These are phyloP conservation scores for Sabuloglossum arenarium DNA, from an alignment of 495 filamentous ascomycete species.

Conservation along the genomic window DNA sequence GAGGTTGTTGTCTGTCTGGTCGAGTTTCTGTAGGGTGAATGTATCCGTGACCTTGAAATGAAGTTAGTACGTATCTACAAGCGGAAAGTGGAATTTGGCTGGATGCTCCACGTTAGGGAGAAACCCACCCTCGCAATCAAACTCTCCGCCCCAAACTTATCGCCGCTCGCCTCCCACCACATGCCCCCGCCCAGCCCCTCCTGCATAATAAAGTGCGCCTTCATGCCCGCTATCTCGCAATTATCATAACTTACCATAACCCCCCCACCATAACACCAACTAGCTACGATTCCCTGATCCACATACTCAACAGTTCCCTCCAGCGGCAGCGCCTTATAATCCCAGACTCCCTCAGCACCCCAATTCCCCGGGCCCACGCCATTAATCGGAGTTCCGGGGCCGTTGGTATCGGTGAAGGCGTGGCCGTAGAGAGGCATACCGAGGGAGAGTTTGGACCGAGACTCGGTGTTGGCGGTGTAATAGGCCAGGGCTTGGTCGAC, in stretches of 20 bases:
- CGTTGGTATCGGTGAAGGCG: constrained; percentile 48
- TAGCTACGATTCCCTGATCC: constrained; percentile 33
- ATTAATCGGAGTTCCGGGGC: constrained; percentile 47
- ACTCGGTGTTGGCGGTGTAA: constrained; percentile 39
- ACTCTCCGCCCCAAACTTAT: constrained; percentile 31
- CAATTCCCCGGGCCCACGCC: constrained; percentile 29
- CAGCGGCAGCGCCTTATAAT: constrained; percentile 41
- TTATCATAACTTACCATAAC: constrained; percentile 66
- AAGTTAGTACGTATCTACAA: no score
- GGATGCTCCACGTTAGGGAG: not conserved
- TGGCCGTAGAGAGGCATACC: constrained; percentile 79
- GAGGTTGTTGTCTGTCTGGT: constrained; percentile 42
- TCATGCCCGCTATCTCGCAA: constrained; percentile 31
- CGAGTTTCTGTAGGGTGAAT: constrained; percentile 22
- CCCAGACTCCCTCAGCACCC: constrained; percentile 64
- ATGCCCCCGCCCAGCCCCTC: constrained; percentile 56
- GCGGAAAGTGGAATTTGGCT: no score
- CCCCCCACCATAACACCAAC: constrained; percentile 47
- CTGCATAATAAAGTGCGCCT: constrained; percentile 41
- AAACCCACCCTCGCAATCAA: constrained; percentile 35
- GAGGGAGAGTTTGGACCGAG: constrained; percentile 69
- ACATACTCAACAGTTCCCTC: constrained; percentile 24
- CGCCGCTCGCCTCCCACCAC: constrained; percentile 79
- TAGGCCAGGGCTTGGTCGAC: constrained; percentile 44
- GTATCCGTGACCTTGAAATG: no score